Evolutionary conservation across 2,329 filamentous ascomycete genomes (phyloP), one percentile per base, ranked within the genome.

Genomic region (Paracoccidioides lutzii): DNA sequence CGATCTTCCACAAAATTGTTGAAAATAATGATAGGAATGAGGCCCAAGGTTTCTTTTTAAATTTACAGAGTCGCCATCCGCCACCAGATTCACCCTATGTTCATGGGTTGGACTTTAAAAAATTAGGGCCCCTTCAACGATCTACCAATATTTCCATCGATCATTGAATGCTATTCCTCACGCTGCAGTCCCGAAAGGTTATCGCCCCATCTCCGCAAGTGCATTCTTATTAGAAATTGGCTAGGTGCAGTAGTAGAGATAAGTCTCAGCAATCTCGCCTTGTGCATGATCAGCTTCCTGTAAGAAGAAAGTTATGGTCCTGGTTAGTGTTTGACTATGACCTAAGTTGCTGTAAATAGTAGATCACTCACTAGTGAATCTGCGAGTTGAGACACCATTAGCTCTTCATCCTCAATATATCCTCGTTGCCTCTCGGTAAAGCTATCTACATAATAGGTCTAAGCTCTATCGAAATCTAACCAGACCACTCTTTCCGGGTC

Each of bases 401-500:
- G 12, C 42, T 44, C 42, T 52, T 53, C 55, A 9, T 54, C 51
- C 22, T 37, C 51, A 28, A 57, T 44, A 37, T 54, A 48, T 14
- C 12, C 33, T 38, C 40, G 46, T 33, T 57, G 28, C 37, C 44
- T 50, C 28, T 55, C 44, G 10, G 53, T 57, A 32, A 57, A 37
- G 28, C 35, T 30, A 41, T 50, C 43, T 43, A 28, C 45, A 10
- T 50, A 12, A 45, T 57, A 57, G 22, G 55, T 57, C 32, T 35
- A 10, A 15, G 55, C 55, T 38, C 52, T 43, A 30, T 51, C 22
- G 12, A 57, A 57, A 35, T 57, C 53, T 40, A 57, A 55, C 59
- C 61, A 63, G 28, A 62, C n/a, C 4, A 57, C 58, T 40, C 59
- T 57, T 15, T 61, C 57, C 0, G 57, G 50, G 28, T 59, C 54